phyloP scores from a whole-genome alignment of 169 alveolate genomes.

The Besnoitia besnoiti region DNA sequence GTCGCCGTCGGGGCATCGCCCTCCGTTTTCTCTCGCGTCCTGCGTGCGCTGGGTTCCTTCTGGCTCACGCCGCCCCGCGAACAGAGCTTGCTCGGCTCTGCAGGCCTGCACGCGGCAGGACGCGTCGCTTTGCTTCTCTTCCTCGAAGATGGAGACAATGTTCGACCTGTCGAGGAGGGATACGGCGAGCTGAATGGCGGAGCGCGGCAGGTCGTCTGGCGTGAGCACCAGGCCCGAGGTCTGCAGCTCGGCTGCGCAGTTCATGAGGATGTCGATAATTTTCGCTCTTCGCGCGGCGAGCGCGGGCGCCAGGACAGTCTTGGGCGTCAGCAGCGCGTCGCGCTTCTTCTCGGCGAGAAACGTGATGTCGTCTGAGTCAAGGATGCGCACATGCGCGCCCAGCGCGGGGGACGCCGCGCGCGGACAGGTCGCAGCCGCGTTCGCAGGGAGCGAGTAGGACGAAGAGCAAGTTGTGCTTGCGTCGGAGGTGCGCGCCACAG shows the following conservation, averaged over 20 bases:
- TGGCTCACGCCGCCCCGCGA: background rate
- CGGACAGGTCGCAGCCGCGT: no score
- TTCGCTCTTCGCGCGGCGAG: conserved; percentile 16
- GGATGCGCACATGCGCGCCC: background rate
- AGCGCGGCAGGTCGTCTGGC: conserved; percentile 23
- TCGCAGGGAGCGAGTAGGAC: background rate
- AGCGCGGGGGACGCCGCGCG: background rate
- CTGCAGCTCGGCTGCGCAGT: conserved; percentile 47
- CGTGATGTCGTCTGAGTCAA: background rate
- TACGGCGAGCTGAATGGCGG: conserved; percentile 42
- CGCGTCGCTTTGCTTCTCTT: background rate
- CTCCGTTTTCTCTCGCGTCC: no score
- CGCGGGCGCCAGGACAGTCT: background rate
- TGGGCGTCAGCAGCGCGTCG: background rate
- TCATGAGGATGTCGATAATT: conserved; percentile 14
- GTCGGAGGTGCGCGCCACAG: background rate
- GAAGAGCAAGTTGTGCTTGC: conserved; percentile 16
- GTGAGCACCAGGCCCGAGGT: background rate
- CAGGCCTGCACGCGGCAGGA: background rate
- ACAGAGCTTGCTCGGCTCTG: background rate
- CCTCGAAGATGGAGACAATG: background rate
- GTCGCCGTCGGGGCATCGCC: no score
- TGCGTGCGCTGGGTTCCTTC: no score
- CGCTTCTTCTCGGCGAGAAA: background rate
- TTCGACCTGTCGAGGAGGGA: conserved; percentile 47